phyloP scores from a whole-genome alignment of 169 alveolate species.

The Fabrea salina region DNA sequence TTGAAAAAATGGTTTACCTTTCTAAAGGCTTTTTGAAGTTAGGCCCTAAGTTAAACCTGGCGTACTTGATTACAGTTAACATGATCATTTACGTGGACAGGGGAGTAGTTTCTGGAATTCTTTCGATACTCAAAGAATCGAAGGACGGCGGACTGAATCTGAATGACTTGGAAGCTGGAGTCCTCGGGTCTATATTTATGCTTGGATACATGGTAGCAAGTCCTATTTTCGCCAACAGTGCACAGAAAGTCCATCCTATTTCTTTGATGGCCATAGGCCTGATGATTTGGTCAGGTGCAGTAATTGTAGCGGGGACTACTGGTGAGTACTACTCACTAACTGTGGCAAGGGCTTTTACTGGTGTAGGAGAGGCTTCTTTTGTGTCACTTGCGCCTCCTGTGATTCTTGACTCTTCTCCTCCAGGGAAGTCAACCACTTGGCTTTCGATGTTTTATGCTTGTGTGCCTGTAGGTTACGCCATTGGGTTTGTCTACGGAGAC shows the following conservation, averaged over 20 bases:
- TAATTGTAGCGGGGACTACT: conserved; percentile 6
- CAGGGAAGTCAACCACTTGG: conserved; percentile 4
- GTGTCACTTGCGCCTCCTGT: conserved; percentile 32
- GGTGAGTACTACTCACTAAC: conserved; percentile 10
- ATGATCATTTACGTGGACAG: conserved; percentile 21
- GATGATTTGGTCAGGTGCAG: conserved; percentile 28
- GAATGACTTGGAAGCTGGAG: conserved; percentile 30
- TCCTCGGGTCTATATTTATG: conserved; percentile 38
- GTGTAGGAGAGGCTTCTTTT: conserved; percentile 41
- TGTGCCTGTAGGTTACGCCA: conserved; percentile 31
- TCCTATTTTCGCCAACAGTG: conserved; percentile 30
- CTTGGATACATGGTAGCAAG: conserved; percentile 38
- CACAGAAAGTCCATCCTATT: conserved; percentile 34
- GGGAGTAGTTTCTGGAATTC: background rate
- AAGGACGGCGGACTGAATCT: conserved; percentile 18
- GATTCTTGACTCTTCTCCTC: conserved; percentile 21
- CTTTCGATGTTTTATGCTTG: conserved; percentile 24
- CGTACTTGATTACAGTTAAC: background rate
- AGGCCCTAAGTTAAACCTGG: background rate
- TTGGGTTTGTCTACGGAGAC: conserved; percentile 27
- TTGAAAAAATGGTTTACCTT: no score
- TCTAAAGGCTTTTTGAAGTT: background rate
- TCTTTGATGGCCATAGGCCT: conserved; percentile 33
- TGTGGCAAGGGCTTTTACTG: conserved; percentile 34
- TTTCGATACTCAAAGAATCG: background rate